Evolutionary conservation across 2,329 filamentous ascomycete genomes (phyloP), one percentile per base, ranked within the genome.

Genomic region (Phialophora verrucosa): DNA sequence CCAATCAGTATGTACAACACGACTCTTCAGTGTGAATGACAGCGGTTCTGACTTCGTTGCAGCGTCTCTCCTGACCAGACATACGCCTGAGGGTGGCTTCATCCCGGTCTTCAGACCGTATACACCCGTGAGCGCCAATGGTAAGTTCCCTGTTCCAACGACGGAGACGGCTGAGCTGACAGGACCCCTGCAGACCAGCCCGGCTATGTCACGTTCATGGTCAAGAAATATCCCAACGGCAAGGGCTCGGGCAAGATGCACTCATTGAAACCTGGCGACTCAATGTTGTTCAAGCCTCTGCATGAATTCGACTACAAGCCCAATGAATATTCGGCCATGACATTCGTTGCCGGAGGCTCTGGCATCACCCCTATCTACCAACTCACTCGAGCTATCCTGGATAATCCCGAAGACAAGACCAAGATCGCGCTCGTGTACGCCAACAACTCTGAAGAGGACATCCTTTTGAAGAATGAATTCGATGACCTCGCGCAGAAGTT

Each of bases 281-380:
- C 78, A 2, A 79, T 91, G 12, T 83, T 82, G 50, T 87, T 91
- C 71, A 80, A 84, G 5, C 80, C 84, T 3, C 77, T 91, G 3
- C 81, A 80, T 20, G 84, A 82, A 29, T 84, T 85, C 74, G 72
- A 76, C 38, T 90, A 85, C 84, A 83, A 79, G 25, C 78, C 84
- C 31, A 80, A 80, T 62, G 71, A 76, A 60, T 73, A 77, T 78
- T 74, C 80, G 76, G 73, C 74, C 73, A 76, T 92, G n/a, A 84
- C 86, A 2, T 81, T 91, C 47, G 84, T 92, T 51, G 90, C 90
- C 0, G 90, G 90, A 53, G 90, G 90, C 12, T 88, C 88, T 0
- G 90, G 90, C 20, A 90, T 92, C 69, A 91, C 89, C 0, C 90
- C 90, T 0, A 83, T 89, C 70, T 91, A 86, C 74, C 87, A 90